Percentiles rank a stretch among this genome's conserved stretches.
phyloP scores from a whole-genome alignment of 2,329 filamentous ascomycete species.

The Tolypocladium ophioglossoides region DNA sequence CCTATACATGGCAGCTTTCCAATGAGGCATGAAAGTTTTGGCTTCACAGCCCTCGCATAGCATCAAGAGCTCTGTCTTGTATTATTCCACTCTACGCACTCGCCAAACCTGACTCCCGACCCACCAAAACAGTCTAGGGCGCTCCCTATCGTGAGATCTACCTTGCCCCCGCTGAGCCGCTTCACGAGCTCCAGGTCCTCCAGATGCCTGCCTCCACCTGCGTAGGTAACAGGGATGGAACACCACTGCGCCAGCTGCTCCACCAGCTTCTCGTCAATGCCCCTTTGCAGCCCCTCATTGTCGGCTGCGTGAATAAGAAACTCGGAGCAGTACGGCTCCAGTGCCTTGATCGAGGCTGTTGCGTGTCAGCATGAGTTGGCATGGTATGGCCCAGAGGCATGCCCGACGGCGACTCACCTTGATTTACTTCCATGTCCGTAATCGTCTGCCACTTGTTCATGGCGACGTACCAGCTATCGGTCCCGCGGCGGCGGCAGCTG shows the following conservation, averaged over 20 bases:
- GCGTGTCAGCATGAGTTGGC: not conserved
- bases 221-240: conserved; percentile 88
- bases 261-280: conserved; percentile 82
- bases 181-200: conserved; percentile 77
- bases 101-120: conserved; percentile 71
- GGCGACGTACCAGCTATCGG: conserved; percentile 81
- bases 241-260: conserved; percentile 72
- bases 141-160: conserved; percentile 93
- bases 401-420: conserved; percentile 44
- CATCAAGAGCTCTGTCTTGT: conserved; percentile 23
- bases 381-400: not conserved
- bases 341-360: conserved; percentile 65
- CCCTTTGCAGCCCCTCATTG: conserved; percentile 85
- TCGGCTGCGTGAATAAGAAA: conserved; percentile 97
- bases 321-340: conserved; percentile 90
- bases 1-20: not conserved
- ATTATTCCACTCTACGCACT: conserved; percentile 88
- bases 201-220: conserved; percentile 78
- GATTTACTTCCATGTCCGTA: conserved; percentile 87
- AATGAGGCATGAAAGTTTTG: not conserved
- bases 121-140: conserved; percentile 95
- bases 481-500: conserved; percentile 69
- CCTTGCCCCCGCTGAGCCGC: conserved; percentile 63
- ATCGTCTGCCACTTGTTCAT: conserved; percentile 99
- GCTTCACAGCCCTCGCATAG: not conserved